Conservation (phyloP, 768 basidiomycete species). For the Albatrellus ellisii region DNA sequence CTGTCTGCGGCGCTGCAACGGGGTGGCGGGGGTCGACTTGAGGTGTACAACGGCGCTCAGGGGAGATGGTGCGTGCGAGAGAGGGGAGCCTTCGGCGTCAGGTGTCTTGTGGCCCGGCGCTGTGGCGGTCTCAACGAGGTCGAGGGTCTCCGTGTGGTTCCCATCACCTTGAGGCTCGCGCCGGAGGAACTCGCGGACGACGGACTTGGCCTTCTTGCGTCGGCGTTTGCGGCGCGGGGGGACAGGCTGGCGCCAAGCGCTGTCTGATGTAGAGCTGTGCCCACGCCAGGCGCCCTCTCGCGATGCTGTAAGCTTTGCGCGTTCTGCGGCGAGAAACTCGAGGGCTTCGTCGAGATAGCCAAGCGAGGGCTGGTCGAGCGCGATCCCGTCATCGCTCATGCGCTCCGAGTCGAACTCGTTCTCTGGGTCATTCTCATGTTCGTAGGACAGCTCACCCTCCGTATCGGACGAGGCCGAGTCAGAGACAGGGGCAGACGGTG, state of each 20-base stretch:
- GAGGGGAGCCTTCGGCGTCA: constrained; percentile 17
- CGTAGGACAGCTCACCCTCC: constrained; percentile 15
- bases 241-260: constrained; percentile 6
- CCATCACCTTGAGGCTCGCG: constrained; percentile 5
- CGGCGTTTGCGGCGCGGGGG: constrained; percentile 23
- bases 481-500: constrained; percentile 9
- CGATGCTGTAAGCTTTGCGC: constrained; percentile 40
- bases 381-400: constrained; percentile 17
- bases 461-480: constrained; percentile 14
- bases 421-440: constrained; percentile 7
- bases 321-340: constrained; percentile 62
- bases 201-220: constrained; percentile 17
- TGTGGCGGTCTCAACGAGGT: constrained; percentile 4
- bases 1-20: constrained; percentile 4
- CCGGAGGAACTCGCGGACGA: constrained; percentile 5
- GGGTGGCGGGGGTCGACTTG: constrained; percentile 19
- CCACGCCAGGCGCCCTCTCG: constrained; percentile 13
- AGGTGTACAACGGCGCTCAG: constrained; percentile 16
- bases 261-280: constrained; percentile 12
- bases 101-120: constrained; percentile 13
- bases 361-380: constrained; percentile 43
- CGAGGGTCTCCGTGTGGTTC: constrained; percentile 7
- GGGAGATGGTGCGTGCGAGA: constrained; percentile 13
- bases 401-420: constrained; percentile 14
- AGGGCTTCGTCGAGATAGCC: constrained; percentile 64